A percentile compares a stretch with the other conserved stretches of the same genome.
Conservation (phyloP, 441 rosid species). For the Jatropha multifida region DNA sequence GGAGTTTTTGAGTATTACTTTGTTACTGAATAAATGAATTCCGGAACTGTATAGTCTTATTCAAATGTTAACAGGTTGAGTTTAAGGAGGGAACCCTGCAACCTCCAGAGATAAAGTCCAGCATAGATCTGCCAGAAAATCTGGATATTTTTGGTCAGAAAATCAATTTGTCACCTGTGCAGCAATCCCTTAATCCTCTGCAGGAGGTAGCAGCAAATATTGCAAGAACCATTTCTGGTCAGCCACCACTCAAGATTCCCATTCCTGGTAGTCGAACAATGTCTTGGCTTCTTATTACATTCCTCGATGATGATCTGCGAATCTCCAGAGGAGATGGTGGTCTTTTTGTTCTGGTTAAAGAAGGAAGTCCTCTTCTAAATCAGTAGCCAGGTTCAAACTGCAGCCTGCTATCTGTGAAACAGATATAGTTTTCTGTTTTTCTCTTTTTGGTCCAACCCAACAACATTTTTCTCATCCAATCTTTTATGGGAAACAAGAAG, state of each 20-base stretch:
- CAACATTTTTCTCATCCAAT: background rate
- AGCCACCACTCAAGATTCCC: slow-evolving; percentile 78
- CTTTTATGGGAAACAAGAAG: background rate
- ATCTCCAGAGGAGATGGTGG: slow-evolving; percentile 98
- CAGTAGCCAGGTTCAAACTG: slow-evolving; percentile 31
- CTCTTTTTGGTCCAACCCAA: background rate
- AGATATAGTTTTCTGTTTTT: background rate
- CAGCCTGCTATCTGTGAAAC: background rate
- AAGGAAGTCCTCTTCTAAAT: slow-evolving; percentile 82
- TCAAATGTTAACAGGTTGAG: slow-evolving; percentile 51
- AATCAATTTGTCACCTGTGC: slow-evolving; percentile 60
- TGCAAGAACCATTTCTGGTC: slow-evolving; percentile 70
- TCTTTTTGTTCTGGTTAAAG: slow-evolving; percentile 82
- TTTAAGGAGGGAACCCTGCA: slow-evolving; percentile 79
- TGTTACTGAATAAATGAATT: background rate
- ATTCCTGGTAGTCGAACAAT: slow-evolving; percentile 64
- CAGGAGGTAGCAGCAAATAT: slow-evolving; percentile 72
- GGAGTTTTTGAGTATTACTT: background rate
- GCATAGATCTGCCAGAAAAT: slow-evolving; percentile 64
- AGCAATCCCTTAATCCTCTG: slow-evolving; percentile 72
- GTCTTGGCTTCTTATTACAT: slow-evolving; percentile 90
- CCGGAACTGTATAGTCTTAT: slow-evolving; percentile 1
- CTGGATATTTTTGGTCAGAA: slow-evolving; percentile 74
- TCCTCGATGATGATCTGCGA: slow-evolving; percentile 81
- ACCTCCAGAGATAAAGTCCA: slow-evolving; percentile 85